These are phyloP conservation scores for Acacia melanoxylon DNA, from an alignment of 306 rosid species.

Conservation along the genomic window DNA sequence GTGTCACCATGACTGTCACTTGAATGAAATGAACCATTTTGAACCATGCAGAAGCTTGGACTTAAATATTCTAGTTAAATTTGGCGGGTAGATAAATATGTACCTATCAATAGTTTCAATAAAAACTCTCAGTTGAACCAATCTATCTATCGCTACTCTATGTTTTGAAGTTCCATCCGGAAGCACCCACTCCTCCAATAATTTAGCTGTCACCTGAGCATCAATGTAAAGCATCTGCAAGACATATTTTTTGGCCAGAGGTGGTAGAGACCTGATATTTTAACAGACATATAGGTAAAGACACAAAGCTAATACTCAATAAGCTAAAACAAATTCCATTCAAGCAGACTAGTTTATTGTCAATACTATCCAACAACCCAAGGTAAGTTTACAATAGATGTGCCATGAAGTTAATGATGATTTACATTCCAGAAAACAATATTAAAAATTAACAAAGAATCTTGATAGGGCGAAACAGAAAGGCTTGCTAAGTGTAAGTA, in stretches of 20 bases:
- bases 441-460: background rate
- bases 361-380: background rate
- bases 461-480: background rate
- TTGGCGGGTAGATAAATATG: background rate
- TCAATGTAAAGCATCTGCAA: slow-evolving; percentile 75
- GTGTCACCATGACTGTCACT: background rate
- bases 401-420: slow-evolving; percentile 17
- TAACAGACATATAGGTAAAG: background rate
- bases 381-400: background rate
- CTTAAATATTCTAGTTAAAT: slow-evolving; percentile 5
- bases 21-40: slow-evolving; percentile 3
- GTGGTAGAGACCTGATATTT: slow-evolving; percentile 79
- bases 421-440: slow-evolving; percentile 16
- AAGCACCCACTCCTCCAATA: slow-evolving; percentile 92
- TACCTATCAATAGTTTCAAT: slow-evolving; percentile 77
- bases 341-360: background rate
- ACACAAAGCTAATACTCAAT: background rate
- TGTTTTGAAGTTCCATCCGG: slow-evolving; percentile 85
- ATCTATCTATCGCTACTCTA: slow-evolving; percentile 82
- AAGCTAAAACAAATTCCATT: slow-evolving; percentile 15
- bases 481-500: background rate
- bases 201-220: slow-evolving; percentile 59
- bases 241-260: slow-evolving; percentile 85
- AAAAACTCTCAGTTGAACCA: slow-evolving; percentile 79
- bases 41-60: slow-evolving; percentile 21